Evolutionary conservation across 2,329 filamentous ascomycete genomes (phyloP).

Genomic region (Scedosporium dehoogii): DNA sequence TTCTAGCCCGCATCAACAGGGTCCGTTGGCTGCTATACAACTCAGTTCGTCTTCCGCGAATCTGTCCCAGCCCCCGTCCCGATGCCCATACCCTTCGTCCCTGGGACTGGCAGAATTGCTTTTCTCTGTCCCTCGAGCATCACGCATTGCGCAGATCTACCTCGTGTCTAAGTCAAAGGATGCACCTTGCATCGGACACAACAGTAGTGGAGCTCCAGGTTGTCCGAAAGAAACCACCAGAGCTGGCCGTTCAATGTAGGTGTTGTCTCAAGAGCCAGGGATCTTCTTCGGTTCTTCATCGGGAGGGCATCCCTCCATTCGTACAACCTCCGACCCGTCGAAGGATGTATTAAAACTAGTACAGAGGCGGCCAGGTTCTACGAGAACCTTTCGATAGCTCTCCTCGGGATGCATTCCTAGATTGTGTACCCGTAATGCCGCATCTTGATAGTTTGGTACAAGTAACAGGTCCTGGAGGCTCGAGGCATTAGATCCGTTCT

Average conservation of each 20-base stretch:
- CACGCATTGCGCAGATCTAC: background rate
- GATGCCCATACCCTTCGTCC: no score
- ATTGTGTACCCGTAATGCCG: background rate
- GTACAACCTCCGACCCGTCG: background rate
- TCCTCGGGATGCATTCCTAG: background rate
- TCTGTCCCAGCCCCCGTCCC: no score
- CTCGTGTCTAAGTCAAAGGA: background rate
- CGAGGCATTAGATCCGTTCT: background rate
- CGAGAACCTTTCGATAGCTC: background rate
- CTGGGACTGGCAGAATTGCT: background rate
- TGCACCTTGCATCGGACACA: background rate
- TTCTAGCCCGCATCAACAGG: background rate
- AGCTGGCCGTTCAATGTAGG: background rate
- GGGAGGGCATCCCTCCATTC: background rate
- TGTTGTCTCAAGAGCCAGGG: background rate
- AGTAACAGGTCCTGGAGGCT: background rate
- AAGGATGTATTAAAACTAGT: background rate
- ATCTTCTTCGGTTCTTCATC: background rate
- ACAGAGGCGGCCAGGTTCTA: background rate
- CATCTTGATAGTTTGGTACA: background rate
- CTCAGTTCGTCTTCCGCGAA: no score
- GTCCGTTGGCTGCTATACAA: no score
- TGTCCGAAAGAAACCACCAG: background rate
- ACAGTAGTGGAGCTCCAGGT: background rate
- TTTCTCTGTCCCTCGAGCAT: background rate